Percentiles rank a stretch among this genome's conserved stretches.
Evolutionary conservation across 306 rosid genomes (phyloP).

Genomic region (Acacia melanoxylon): DNA sequence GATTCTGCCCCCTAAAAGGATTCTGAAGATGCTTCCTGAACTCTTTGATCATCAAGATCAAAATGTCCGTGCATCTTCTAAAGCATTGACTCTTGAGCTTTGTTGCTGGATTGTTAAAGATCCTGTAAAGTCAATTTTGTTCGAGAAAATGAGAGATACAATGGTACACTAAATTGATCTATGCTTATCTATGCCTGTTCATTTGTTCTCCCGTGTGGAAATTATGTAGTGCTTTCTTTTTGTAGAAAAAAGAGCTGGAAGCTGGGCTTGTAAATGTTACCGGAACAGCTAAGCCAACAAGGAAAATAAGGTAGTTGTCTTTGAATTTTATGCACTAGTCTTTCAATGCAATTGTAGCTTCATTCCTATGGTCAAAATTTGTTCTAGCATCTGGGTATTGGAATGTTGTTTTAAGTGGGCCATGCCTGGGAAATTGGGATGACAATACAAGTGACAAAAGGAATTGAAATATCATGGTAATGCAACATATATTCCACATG

Average conservation of each 20-base stretch:
- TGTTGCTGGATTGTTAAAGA: constrained; percentile 99
- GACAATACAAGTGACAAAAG: neutral
- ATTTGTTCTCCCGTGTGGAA: constrained; percentile 21
- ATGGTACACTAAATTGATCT: constrained; percentile 60
- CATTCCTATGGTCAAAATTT: neutral
- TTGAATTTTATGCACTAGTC: neutral
- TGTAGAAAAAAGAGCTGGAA: constrained; percentile 98
- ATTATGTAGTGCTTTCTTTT: neutral
- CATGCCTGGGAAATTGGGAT: neutral
- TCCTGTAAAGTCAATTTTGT: constrained; percentile 90
- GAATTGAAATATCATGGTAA: neutral
- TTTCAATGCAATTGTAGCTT: constrained; percentile 5
- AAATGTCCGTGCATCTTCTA: constrained; percentile 96
- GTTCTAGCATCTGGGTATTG: neutral
- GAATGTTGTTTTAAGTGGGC: neutral
- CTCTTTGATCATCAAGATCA: constrained; percentile 99
- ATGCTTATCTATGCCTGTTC: constrained; percentile 1
- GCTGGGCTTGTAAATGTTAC: constrained; percentile 91
- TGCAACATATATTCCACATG: constrained; percentile 1
- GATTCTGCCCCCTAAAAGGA: constrained; percentile 86
- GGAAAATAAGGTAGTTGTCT: constrained; percentile 84
- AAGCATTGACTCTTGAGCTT: constrained; percentile 97
- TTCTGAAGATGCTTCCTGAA: constrained; percentile 98
- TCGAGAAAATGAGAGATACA: constrained; percentile 99
- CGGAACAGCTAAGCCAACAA: constrained; percentile 84